phyloP scores from a whole-genome alignment of 164 flowering plant species.

The Umbellularia californica region DNA sequence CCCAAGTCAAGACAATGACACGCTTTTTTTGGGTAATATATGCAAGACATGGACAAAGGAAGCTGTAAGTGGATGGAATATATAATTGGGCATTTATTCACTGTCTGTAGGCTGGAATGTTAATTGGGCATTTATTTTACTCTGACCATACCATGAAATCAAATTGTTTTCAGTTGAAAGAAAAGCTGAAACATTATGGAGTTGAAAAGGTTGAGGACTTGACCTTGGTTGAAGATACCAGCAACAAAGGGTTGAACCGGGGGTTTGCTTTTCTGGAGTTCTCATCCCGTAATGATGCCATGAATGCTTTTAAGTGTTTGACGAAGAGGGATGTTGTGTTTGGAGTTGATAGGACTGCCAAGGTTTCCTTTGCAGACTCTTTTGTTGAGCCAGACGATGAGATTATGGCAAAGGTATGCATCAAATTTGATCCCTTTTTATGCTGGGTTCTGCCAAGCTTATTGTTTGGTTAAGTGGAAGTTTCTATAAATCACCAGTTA shows the following conservation, averaged over 20 bases:
- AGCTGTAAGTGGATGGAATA: conserved; percentile 52
- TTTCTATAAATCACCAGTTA: no score
- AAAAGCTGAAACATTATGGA: conserved; percentile 75
- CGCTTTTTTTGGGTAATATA: conserved; percentile 85
- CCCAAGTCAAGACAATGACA: conserved; percentile 93
- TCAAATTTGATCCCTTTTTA: neutral
- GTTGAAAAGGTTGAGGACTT: conserved; percentile 69
- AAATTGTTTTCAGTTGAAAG: conserved; percentile 49
- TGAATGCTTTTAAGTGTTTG: conserved; percentile 84
- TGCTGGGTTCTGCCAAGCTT: no score
- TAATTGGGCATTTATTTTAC: no score
- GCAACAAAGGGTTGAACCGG: conserved; percentile 68
- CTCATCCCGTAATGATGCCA: conserved; percentile 81
- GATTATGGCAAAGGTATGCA: conserved; percentile 81
- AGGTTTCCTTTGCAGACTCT: conserved; percentile 92
- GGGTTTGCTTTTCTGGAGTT: conserved; percentile 97
- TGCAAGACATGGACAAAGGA: conserved; percentile 95
- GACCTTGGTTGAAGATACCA: conserved; percentile 78
- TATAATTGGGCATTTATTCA: neutral
- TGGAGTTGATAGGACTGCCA: conserved; percentile 84
- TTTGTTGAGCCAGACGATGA: conserved; percentile 92
- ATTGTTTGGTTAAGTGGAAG: no score
- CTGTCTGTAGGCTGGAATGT: neutral
- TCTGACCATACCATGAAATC: neutral
- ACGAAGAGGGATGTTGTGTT: conserved; percentile 76